Conservation (phyloP, 2,329 filamentous ascomycete species). For the Pseudofabraea citricarpa region DNA sequence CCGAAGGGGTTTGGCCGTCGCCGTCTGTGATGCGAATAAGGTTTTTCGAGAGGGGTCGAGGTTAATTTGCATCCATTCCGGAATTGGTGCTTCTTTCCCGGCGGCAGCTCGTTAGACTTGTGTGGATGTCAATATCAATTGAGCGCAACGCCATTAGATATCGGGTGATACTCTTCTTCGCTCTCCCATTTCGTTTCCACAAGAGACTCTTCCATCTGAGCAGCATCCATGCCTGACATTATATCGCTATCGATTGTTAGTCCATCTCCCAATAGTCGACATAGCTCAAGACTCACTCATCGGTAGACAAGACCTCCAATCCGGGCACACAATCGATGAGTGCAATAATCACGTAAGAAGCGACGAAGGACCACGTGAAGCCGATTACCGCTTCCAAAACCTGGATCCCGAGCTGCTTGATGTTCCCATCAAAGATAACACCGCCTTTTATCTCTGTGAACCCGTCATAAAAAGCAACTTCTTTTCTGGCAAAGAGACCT, state of each 20-base stretch:
- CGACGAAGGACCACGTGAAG: conserved; percentile 45
- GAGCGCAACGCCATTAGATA: conserved; percentile 2
- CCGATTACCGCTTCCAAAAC: conserved; percentile 45
- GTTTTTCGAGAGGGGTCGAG: too few relatives aligned
- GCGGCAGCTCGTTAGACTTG: too few relatives aligned
- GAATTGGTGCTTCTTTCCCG: neutral
- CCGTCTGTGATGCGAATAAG: too few relatives aligned
- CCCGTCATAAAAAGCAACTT: conserved; percentile 45
- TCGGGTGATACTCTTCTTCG: conserved; percentile 3
- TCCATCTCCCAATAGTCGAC: too few relatives aligned
- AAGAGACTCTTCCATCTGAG: conserved; percentile 44
- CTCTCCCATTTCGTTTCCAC: conserved; percentile 22
- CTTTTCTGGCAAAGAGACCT: conserved; percentile 43
- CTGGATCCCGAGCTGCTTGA: conserved; percentile 43
- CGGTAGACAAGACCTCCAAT: conserved; percentile 44
- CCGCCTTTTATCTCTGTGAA: conserved; percentile 42
- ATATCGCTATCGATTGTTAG: conserved; percentile 32
- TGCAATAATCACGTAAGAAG: conserved; percentile 42
- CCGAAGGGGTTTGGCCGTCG: too few relatives aligned
- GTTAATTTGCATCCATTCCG: neutral
- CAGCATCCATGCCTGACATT: conserved; percentile 42
- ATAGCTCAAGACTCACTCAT: conserved; percentile 46
- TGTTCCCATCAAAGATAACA: conserved; percentile 48
- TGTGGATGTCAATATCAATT: too few relatives aligned
- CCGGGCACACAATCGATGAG: conserved; percentile 48